Evolutionary conservation across 495 filamentous ascomycete species (phyloP), one percentile per base, ranked within the genome.

Genomic region (Penicillium steckii): DNA sequence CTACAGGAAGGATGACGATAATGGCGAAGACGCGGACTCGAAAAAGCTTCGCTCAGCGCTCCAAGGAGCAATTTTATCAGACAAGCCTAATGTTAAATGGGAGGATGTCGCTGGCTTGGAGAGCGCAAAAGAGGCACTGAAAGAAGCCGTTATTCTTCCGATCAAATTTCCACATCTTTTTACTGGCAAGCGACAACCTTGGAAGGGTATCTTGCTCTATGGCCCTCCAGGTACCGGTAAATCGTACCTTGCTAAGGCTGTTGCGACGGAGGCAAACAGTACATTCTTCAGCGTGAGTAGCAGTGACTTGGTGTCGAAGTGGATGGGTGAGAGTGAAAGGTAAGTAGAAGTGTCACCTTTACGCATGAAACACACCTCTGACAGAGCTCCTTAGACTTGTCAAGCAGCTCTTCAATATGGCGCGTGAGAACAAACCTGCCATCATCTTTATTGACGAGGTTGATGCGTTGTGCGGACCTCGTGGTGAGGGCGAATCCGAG

Each of bases 361-460:
- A n/a, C 19, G 27, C 1, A 26, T 8, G 40, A 40, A 37, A 37
- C 18, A 30, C 22, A 18, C 52, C 65, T 46, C 59, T 57, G 18
- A 60, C 48, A 53, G 27, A 53, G n/a, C 19, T 9, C 17, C 25
- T 22, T 59, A 96, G 93, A 66, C 80, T 98, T 56, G 95, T 98
- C 29, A 97, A 97, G 68, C 91, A 97, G 62, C 80, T 98, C 22
- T 98, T 98, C 74, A 90, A 86, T 53, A 96, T 99, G 90, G 94
- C 94, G 1, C 87, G 94, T 64, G 94, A 99, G 67, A 99, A 97
- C 72, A 96, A 90, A 59, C 94, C 94, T 0, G 91, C 91, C 5
- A 97, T 99, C 65, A 96, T 99, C 70, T 99, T 99, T 74, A 97
- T 99, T 68, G 94, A 99, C 69, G 94, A 99, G 72, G 90, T 99